Percentiles rank a stretch among this genome's conserved stretches.
phyloP scores from a whole-genome alignment of 768 basidiomycete genomes.

The Sutorius australiensis region DNA sequence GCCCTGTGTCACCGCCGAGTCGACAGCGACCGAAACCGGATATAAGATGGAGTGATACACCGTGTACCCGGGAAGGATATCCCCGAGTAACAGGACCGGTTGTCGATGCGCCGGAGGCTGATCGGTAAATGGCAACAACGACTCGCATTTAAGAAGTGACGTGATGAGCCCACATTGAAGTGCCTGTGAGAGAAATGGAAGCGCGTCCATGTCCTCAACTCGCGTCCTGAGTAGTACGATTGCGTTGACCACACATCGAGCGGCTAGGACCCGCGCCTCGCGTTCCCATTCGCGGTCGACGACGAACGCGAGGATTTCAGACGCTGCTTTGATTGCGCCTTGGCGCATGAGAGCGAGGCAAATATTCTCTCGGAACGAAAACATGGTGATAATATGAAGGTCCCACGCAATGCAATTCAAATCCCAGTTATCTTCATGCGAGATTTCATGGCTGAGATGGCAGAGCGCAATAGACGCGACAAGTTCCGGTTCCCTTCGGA shows the following conservation, averaged over 20 bases:
- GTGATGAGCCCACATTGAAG: slow-evolving; percentile 18
- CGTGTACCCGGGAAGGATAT: slow-evolving; percentile 23
- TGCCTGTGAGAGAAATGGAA: slow-evolving; percentile 26
- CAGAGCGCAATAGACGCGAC: slow-evolving; percentile 20
- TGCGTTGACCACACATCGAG: slow-evolving; percentile 22
- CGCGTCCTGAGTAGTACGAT: slow-evolving; percentile 14
- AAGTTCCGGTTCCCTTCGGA: slow-evolving; percentile 15
- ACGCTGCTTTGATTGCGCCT: slow-evolving; percentile 22
- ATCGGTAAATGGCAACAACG: slow-evolving; percentile 17
- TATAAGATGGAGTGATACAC: slow-evolving; percentile 24
- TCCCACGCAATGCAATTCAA: slow-evolving; percentile 29
- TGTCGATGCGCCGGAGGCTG: slow-evolving; percentile 5
- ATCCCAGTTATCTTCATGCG: slow-evolving; percentile 15
- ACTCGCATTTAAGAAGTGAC: slow-evolving; percentile 25
- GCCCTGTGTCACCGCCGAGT: slow-evolving; percentile 1
- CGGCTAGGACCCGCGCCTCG: slow-evolving; percentile 11
- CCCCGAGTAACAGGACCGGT: slow-evolving; percentile 11
- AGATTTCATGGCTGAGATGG: slow-evolving; percentile 26
- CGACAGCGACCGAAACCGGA: slow-evolving; percentile 9
- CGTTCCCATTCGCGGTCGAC: slow-evolving; percentile 14
- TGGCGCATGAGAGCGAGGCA: slow-evolving; percentile 19
- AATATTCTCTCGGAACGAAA: slow-evolving; percentile 18
- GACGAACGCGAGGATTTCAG: slow-evolving; percentile 20
- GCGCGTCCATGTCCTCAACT: slow-evolving; percentile 24
- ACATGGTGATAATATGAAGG: slow-evolving; percentile 23